These are phyloP conservation scores for Mortierella hygrophila DNA, from an alignment of 192 early-diverging fungal genomes.

Conservation along the genomic window DNA sequence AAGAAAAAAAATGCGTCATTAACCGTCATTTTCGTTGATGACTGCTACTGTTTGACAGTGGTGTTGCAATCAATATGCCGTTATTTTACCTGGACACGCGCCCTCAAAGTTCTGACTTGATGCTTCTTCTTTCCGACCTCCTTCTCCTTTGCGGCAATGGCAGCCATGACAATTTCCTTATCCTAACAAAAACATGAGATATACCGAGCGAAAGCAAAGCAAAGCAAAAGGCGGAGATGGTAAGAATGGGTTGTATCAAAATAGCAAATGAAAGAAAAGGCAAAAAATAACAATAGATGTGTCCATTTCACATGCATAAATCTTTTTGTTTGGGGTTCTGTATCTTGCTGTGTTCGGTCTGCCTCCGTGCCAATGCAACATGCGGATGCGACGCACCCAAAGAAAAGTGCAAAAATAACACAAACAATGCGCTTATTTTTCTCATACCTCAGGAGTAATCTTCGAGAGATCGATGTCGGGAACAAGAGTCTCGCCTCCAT, in stretches of 20 bases:
- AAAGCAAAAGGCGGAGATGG: not conserved
- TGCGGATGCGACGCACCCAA: not conserved
- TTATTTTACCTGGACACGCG: conserved; percentile 23
- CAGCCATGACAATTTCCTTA: conserved; percentile 18
- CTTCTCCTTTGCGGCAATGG: conserved; percentile 33
- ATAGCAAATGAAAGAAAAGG: not conserved
- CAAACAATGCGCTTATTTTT: not conserved
- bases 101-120: conserved; percentile 33
- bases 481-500: conserved; percentile 44
- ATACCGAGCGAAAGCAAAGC: not conserved
- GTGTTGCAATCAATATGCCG: not conserved
- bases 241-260: not conserved
- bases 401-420: not conserved
- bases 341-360: not conserved
- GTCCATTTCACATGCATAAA: conserved; percentile 4
- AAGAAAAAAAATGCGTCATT: not conserved
- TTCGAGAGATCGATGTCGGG: conserved; percentile 39
- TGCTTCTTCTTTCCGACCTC: conserved; percentile 29
- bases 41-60: not conserved
- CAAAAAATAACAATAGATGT: not conserved
- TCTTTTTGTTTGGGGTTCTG: not conserved
- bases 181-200: conserved; percentile 18
- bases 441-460: conserved; percentile 29
- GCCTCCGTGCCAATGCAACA: not conserved
- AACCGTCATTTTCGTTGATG: not conserved